Evolutionary conservation across 768 basidiomycete genomes (phyloP), one percentile per base, ranked within the genome.

Genomic region (Saitozyma podzolica): DNA sequence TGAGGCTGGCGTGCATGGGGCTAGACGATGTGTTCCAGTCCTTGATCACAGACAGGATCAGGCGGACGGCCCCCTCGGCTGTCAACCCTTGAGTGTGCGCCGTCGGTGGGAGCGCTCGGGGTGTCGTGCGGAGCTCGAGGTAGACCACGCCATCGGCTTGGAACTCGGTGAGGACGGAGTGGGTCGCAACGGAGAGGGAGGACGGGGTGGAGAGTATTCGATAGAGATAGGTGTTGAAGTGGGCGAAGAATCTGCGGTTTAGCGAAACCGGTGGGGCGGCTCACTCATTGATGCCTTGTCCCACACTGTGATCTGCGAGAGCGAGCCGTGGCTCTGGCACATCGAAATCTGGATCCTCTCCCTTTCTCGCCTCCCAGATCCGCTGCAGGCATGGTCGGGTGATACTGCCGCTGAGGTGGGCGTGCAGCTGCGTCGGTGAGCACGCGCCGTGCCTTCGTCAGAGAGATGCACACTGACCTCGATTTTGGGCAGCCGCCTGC

Each of bases 101-200:
- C 1, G 29, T 40, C 9, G 19, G 47, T 14, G 49, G 10, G 8
- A 69, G 47, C 1, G 59, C 39, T 47, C 67, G 60, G 50, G 67
- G 67, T 9, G 67, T 69, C 29, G 67, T 69, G 0, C 67, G 56
- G 3, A 69, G 61, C 39, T 69, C 67, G 56, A 69, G 64, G 40
- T 69, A 69, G 9, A 58, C 64, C 10, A 69, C 67, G n/a, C 64
- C 64, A 50, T 69, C 64, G 8, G 50, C 20, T 1, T 51, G 48
- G 49, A 69, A 69, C 11, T 50, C 48, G 14, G 48, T 43, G 14
- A 69, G 67, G 10, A 69, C 67, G 14, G 59, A 53, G 39, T 51
- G 56, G n/a, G 64, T 65, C 8, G 64, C 63, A 17, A 39, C 16
- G 10, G 10, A 40, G 7, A 69, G 50, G 9, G 62, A 47, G 3